phyloP scores from a whole-genome alignment of 2,329 filamentous ascomycete species.

The Corinectria fuckeliana region DNA sequence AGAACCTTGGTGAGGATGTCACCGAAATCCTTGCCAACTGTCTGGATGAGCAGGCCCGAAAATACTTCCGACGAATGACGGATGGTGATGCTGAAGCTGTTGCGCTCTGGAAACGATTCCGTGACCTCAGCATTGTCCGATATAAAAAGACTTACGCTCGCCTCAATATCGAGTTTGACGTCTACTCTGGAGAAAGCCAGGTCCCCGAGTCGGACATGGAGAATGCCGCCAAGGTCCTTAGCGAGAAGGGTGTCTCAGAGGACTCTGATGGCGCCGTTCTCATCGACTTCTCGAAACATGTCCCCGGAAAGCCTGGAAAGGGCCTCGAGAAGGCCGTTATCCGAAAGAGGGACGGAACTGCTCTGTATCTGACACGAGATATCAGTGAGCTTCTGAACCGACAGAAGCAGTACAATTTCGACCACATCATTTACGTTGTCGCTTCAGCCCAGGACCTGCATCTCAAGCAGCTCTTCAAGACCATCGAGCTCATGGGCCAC shows the following conservation, averaged over 20 bases:
- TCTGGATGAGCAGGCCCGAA: slow-evolving; percentile 76
- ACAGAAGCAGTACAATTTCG: slow-evolving; percentile 68
- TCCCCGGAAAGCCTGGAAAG: slow-evolving; percentile 71
- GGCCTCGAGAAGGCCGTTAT: slow-evolving; percentile 74
- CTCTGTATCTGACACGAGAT: slow-evolving; percentile 79
- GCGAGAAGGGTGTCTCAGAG: slow-evolving; percentile 69
- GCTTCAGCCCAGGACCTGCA: slow-evolving; percentile 76
- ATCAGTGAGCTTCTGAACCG: slow-evolving; percentile 76
- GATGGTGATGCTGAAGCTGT: slow-evolving; percentile 67
- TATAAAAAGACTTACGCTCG: slow-evolving; percentile 74
- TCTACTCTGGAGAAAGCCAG: slow-evolving; percentile 76
- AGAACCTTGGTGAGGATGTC: slow-evolving; percentile 59
- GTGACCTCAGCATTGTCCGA: slow-evolving; percentile 69
- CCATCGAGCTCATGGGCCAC: slow-evolving; percentile 74
- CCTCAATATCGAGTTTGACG: slow-evolving; percentile 74
- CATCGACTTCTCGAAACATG: slow-evolving; percentile 73
- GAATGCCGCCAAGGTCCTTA: slow-evolving; percentile 65
- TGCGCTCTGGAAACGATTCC: slow-evolving; percentile 69
- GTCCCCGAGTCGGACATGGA: slow-evolving; percentile 72
- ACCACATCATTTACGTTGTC: slow-evolving; percentile 83
- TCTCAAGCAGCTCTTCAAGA: slow-evolving; percentile 77
- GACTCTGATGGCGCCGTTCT: slow-evolving; percentile 76
- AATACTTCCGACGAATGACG: slow-evolving; percentile 76
- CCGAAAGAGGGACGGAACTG: slow-evolving; percentile 76
- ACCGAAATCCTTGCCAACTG: slow-evolving; percentile 58